phyloP scores from a whole-genome alignment of 148 eudicot genomes.

The Rhododendron ovatum region DNA sequence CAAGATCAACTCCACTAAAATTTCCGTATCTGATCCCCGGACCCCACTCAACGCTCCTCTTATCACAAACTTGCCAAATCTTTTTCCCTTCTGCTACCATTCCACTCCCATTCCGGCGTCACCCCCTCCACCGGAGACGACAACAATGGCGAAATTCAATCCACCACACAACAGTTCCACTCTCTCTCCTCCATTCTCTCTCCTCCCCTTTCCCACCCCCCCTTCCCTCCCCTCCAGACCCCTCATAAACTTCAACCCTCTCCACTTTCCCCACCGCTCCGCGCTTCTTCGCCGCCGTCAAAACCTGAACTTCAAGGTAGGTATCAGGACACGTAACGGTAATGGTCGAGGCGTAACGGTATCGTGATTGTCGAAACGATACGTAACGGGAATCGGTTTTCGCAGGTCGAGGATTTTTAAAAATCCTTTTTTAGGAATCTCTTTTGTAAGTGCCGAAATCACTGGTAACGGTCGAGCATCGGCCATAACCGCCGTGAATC shows the following conservation, averaged over 20 bases:
- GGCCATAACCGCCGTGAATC: not conserved
- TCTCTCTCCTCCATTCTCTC: not conserved
- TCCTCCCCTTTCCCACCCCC: not conserved
- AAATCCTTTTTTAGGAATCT: too few species aligned
- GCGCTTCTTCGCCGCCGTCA: constrained; percentile 5
- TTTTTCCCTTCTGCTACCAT: not conserved
- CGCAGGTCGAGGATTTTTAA: too few species aligned
- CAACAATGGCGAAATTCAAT: not conserved
- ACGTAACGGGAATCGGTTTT: too few species aligned
- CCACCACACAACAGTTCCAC: not conserved
- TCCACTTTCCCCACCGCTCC: not conserved
- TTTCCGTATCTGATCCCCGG: not conserved
- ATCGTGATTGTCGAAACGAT: too few species aligned
- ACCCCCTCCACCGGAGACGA: not conserved
- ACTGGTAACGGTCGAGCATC: not conserved
- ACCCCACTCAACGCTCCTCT: not conserved
- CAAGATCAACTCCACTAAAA: not conserved
- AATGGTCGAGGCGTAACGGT: too few species aligned
- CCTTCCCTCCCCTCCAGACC: not conserved
- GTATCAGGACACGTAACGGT: too few species aligned
- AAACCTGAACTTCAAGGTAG: constrained; percentile 16
- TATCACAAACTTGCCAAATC: not conserved
- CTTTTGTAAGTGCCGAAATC: not conserved
- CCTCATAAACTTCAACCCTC: not conserved
- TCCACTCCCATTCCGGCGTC: not conserved